Conservation (phyloP, 257 asterid genomes). For the Petunia axillaris region DNA sequence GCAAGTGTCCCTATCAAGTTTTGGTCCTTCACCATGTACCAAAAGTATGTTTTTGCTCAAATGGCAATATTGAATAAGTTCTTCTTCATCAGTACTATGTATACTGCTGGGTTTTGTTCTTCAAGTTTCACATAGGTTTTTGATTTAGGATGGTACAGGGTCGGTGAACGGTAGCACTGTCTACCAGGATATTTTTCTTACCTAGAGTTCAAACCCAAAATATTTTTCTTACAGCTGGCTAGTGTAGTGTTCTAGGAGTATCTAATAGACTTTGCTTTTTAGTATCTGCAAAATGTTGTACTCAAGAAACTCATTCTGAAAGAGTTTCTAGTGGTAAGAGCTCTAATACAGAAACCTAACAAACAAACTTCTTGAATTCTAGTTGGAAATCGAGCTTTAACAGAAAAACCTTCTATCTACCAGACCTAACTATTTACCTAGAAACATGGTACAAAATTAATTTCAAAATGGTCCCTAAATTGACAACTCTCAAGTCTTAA, state of each 20-base stretch:
- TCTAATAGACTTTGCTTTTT: background rate
- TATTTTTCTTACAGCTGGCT: background rate
- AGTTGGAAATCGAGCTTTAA: too few species aligned
- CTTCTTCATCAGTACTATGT: background rate
- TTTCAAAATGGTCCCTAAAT: constrained; percentile 13
- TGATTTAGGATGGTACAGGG: too few species aligned
- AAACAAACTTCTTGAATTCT: too few species aligned
- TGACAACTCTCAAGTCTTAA: background rate
- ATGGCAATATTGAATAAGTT: constrained; percentile 4
- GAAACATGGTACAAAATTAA: background rate
- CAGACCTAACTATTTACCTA: background rate
- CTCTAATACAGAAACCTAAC: too few species aligned
- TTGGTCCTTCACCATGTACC: background rate
- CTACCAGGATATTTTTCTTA: too few species aligned
- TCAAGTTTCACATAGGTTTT: too few species aligned
- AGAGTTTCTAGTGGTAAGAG: too few species aligned
- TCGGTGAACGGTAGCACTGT: too few species aligned
- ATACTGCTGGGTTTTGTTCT: background rate
- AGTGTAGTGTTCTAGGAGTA: background rate
- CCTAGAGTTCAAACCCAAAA: too few species aligned
- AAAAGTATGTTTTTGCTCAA: background rate
- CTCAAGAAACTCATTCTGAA: background rate
- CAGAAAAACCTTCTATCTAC: background rate
- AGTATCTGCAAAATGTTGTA: background rate
- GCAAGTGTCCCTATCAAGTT: background rate